Conservation (phyloP, 2,329 filamentous ascomycete species). For the Aspergillus neotritici region DNA sequence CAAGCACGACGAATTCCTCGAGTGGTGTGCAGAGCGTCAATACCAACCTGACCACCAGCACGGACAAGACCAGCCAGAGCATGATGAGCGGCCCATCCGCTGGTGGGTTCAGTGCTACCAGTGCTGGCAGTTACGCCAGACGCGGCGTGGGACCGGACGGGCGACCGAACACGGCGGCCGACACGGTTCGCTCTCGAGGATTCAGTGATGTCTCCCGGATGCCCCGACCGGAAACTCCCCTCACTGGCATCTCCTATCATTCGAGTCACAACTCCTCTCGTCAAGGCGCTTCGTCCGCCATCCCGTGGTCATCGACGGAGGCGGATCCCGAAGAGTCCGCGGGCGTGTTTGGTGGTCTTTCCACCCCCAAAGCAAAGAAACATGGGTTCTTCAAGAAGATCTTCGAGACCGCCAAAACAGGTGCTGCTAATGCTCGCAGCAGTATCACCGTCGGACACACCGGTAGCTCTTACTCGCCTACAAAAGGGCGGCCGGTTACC, state of each 20-base stretch:
- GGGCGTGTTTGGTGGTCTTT: conserved; percentile 70
- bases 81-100: conserved; percentile 93
- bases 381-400: conserved; percentile 94
- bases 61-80: conserved; percentile 73
- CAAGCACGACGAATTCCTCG: conserved; percentile 73
- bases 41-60: conserved; percentile 62
- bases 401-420: conserved; percentile 87
- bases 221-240: conserved; percentile 47
- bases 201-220: conserved; percentile 34
- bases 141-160: conserved; percentile 49
- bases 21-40: conserved; percentile 62
- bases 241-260: conserved; percentile 82
- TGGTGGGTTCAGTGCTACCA: conserved; percentile 86
- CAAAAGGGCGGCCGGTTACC: conserved; percentile 46
- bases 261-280: conserved; percentile 69
- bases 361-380: conserved; percentile 69
- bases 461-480: conserved; percentile 42
- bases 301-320: conserved; percentile 49
- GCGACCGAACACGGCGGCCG: conserved; percentile 43
- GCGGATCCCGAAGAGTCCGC: conserved; percentile 55
- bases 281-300: conserved; percentile 57
- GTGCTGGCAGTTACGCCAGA: conserved; percentile 84
- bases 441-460: conserved; percentile 65
- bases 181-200: conserved; percentile 35
- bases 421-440: conserved; percentile 80